These are phyloP conservation scores for Beauveria sp. DNA, from an alignment of 2,329 filamentous ascomycete genomes.

Conservation along the genomic window DNA sequence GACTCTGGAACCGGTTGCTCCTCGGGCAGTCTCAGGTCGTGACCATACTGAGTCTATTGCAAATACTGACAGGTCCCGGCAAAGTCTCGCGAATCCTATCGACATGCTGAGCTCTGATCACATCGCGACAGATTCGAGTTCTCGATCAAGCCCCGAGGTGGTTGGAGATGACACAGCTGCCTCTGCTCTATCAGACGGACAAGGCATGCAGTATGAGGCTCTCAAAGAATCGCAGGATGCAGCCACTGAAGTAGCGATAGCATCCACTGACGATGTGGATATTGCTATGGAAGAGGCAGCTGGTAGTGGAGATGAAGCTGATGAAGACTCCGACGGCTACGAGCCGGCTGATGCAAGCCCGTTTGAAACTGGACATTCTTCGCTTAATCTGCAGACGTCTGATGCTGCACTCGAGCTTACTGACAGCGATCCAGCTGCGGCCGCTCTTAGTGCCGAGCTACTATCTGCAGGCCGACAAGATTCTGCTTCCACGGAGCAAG, in stretches of 20 bases:
- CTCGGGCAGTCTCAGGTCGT: neutral
- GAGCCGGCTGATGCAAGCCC: conserved; percentile 42
- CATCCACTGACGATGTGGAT: conserved; percentile 10
- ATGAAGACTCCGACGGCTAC: conserved; percentile 41
- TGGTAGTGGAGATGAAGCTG: conserved; percentile 14
- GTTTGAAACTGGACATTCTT: conserved; percentile 13
- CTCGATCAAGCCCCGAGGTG: neutral
- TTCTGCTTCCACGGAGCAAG: conserved; percentile 18
- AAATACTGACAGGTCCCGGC: neutral
- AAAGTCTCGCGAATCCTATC: neutral
- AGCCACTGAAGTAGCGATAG: neutral
- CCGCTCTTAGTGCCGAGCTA: conserved; percentile 14
- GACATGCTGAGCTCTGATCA: conserved; percentile 8
- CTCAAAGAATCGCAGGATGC: neutral
- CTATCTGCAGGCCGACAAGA: conserved; percentile 24
- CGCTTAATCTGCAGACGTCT: neutral
- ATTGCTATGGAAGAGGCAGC: conserved; percentile 13
- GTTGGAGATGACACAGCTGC: neutral
- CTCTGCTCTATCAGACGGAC: neutral
- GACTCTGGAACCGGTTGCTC: neutral
- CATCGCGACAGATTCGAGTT: conserved; percentile 3
- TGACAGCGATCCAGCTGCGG: conserved; percentile 3
- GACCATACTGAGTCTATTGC: neutral
- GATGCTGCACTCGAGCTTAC: neutral
- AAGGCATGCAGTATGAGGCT: neutral